phyloP scores from a whole-genome alignment of 2,329 filamentous ascomycete genomes.

The Diaporthe caulivora region DNA sequence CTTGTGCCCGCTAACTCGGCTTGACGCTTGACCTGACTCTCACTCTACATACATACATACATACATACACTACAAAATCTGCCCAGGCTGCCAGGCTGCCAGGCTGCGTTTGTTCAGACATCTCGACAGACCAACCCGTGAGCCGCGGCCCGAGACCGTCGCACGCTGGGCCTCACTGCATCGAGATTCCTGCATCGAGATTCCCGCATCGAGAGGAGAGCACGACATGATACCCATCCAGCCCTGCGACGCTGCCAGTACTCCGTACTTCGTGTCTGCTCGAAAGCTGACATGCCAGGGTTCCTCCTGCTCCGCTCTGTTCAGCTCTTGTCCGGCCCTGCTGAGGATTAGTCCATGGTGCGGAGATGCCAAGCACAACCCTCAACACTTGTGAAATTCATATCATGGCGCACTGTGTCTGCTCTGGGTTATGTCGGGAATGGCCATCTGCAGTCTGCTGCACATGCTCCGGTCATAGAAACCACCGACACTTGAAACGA shows the following conservation, averaged over 20 bases:
- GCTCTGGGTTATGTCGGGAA: neutral
- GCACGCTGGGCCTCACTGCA: slow-evolving; percentile 17
- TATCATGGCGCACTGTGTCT: neutral
- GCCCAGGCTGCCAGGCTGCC: neutral
- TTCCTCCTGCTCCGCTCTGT: neutral
- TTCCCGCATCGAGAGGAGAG: slow-evolving; percentile 8
- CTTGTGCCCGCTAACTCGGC: neutral
- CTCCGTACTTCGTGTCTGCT: neutral
- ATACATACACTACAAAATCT: no score
- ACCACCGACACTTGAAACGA: slow-evolving; percentile 28
- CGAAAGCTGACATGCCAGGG: no score
- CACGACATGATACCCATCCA: neutral
- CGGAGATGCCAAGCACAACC: slow-evolving; percentile 9
- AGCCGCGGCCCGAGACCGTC: slow-evolving; percentile 24
- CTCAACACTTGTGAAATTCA: neutral
- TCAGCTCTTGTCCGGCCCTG: neutral
- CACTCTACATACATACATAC: neutral
- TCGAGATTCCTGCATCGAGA: slow-evolving; percentile 29
- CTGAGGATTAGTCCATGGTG: neutral
- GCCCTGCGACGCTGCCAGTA: neutral
- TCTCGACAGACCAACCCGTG: neutral
- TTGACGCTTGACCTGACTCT: neutral
- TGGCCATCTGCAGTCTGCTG: neutral
- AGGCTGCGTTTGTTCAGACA: neutral
- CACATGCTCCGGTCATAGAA: neutral